A percentile compares a stretch with the other conserved stretches of the same genome.
Evolutionary conservation across 345 rosid genomes (phyloP).

Genomic region (Populus pruinosa): DNA sequence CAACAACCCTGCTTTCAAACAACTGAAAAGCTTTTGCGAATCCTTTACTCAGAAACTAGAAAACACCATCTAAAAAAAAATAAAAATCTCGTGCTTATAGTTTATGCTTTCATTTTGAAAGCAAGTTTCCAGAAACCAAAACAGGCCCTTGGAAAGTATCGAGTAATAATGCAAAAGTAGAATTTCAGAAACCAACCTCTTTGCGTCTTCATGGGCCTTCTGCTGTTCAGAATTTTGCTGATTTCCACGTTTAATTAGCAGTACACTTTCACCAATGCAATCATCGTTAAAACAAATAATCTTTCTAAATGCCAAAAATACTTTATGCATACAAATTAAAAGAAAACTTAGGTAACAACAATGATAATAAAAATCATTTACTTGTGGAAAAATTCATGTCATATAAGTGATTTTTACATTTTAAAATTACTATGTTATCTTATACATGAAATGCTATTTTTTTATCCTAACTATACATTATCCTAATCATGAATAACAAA

Average conservation of each 20-base stretch:
- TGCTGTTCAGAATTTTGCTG: constrained; percentile 70
- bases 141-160: neutral
- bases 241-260: constrained; percentile 40
- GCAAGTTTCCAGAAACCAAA: neutral
- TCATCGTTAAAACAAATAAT: neutral
- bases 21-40: neutral
- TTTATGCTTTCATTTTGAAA: neutral
- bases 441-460: fast-evolving
- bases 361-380: too few relatives aligned
- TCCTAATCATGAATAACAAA: too few relatives aligned
- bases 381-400: fast-evolving
- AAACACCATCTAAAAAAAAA: neutral
- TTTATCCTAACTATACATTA: too few relatives aligned
- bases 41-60: neutral
- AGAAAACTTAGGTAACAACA: too few relatives aligned
- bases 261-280: constrained; percentile 2
- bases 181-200: constrained; percentile 44
- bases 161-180: neutral
- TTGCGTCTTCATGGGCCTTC: constrained; percentile 80
- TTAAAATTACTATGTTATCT: too few relatives aligned
- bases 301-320: too few relatives aligned
- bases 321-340: too few relatives aligned
- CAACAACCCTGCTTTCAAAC: neutral
- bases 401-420: too few relatives aligned
- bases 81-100: neutral